Base-by-base conservation (phyloP, 2,329 filamentous ascomycete species). In the Beauveria pseudobassiana region DNA sequence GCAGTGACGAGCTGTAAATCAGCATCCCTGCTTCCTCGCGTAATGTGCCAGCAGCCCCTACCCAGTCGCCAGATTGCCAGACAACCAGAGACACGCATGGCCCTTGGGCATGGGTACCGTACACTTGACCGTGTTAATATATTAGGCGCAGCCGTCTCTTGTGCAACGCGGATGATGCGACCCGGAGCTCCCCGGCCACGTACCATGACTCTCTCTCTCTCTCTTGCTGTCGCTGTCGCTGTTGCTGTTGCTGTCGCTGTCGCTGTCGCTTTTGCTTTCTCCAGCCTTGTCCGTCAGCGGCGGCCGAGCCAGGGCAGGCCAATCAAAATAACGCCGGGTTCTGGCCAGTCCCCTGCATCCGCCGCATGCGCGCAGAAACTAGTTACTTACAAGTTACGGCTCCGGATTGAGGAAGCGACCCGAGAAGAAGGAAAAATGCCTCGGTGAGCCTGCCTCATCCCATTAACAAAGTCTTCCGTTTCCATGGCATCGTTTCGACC, bases 101-200 rank as follows among this genome's bases (percentile, higher is more conserved):
- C 8, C 30, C 10, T 34, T 34, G 30, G 50, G 22, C 50, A 42
- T n/a, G 22, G 30, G 45, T 48, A 20, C 22, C 16, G 22, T 50
- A 14, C 26, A 18, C 22, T 26, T 7, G 20, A 30, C 30, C 30
- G 30, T 34, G 30, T 34, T 46, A 45, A 22, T 22, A 22, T 42
- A 22, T 34, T 58, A 49, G 43, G 43, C 43, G 55, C 43, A 48
- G 45, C 22, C 45, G 14, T 45, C 55, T 34, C 22, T 51, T 51
- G 34, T 59, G 51, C 56, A 38, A 51, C 56, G 46, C 56, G 56
- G 56, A 38, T 59, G 56, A 43, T 20, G 56, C 43, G 56, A 59
- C 22, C 56, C 56, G 30, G 50, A 48, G n/a, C 56, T 59, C 22
- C 46, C 22, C 26, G 52, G 20, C 52, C 34, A 55, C 53, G 22